Evolutionary conservation across 495 filamentous ascomycete species (phyloP).

Genomic region (Aspergillus egyptiacus): DNA sequence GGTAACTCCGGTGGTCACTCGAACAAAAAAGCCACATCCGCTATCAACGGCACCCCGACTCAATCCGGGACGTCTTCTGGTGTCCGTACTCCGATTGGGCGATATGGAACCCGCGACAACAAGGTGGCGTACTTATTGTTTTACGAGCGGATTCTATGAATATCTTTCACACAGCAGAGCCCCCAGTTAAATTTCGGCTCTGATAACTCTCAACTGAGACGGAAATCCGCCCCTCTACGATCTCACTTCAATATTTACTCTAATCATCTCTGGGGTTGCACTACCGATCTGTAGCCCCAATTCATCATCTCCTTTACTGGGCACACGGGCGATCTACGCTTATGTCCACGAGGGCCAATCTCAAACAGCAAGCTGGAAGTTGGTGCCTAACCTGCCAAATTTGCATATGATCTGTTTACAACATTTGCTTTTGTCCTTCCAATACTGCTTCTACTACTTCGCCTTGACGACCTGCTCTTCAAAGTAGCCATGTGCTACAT

Average conservation of each 20-base stretch:
- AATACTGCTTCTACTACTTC: background rate
- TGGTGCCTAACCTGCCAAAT: background rate
- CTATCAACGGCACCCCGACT: slow-evolving; percentile 55
- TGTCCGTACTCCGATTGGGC: slow-evolving; percentile 55
- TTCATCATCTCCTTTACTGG: background rate
- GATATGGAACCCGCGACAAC: slow-evolving; percentile 77
- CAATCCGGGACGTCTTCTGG: slow-evolving; percentile 45
- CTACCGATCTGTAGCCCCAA: background rate
- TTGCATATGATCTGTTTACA: background rate
- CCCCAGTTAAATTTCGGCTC: background rate
- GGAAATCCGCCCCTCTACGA: background rate
- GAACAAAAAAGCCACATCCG: slow-evolving; percentile 62
- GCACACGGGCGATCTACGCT: background rate
- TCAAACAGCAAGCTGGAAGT: background rate
- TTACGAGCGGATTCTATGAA: slow-evolving; percentile 67
- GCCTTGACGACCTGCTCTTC: background rate
- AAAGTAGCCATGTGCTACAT: background rate
- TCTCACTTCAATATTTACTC: background rate
- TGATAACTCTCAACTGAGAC: background rate
- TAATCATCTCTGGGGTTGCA: background rate
- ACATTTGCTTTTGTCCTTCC: background rate
- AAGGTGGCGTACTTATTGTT: slow-evolving; percentile 96
- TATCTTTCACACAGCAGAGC: background rate
- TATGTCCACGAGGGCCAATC: background rate
- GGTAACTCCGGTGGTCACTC: slow-evolving; percentile 36